Evolutionary conservation across 1,284 basidiomycete genomes (phyloP).

Genomic region (Pterula multifida): DNA sequence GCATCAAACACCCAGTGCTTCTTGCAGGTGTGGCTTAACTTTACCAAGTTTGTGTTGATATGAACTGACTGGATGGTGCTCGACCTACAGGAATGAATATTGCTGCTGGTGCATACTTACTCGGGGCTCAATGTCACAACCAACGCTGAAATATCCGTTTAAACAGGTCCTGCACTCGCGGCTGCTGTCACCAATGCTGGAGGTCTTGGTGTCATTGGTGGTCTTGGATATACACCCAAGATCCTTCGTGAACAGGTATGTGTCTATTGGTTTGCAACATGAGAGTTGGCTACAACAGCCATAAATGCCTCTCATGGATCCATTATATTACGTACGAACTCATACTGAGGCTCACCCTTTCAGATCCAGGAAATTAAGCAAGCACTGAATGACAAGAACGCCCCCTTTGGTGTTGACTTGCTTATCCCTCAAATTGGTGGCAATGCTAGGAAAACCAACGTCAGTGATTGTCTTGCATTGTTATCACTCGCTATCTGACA

Average conservation of each 20-base stretch:
- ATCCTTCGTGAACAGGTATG: constrained; percentile 56
- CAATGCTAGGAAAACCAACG: constrained; percentile 77
- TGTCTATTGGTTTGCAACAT: no score
- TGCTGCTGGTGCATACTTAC: constrained; percentile 33
- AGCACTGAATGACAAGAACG: constrained; percentile 54
- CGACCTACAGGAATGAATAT: constrained; percentile 68
- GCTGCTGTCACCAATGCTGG: constrained; percentile 57
- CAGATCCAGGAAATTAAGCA: constrained; percentile 69
- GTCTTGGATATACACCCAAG: constrained; percentile 72
- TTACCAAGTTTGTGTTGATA: constrained; percentile 8
- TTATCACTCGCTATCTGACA: not conserved
- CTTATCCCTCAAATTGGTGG: constrained; percentile 76
- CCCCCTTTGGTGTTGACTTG: constrained; percentile 81
- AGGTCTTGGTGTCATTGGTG: constrained; percentile 81
- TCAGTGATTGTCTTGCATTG: constrained; percentile 20
- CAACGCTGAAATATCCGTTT: not conserved
- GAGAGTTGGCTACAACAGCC: no score
- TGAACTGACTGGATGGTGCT: constrained; percentile 1
- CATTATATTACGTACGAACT: not conserved
- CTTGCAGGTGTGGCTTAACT: constrained; percentile 48
- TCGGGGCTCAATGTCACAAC: not conserved
- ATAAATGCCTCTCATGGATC: no score
- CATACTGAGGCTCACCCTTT: constrained; percentile 2
- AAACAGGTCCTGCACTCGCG: constrained; percentile 64
- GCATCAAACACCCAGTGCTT: constrained; percentile 79